Conservation (phyloP, 257 asterid genomes). For the Eustoma russellianum region DNA sequence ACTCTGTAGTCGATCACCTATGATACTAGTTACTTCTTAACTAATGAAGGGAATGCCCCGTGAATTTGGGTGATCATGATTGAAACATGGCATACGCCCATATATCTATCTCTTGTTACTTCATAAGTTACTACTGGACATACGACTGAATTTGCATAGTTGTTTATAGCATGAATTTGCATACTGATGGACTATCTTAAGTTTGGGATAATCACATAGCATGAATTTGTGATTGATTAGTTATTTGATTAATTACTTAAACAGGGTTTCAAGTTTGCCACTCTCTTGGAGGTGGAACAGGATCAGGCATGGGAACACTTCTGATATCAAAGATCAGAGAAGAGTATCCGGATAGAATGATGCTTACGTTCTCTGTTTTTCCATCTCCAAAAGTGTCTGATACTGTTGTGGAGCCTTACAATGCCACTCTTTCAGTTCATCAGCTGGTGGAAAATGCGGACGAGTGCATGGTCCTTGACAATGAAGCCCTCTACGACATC, state of each 20-base stretch:
- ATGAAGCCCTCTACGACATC: slow-evolving; percentile 10
- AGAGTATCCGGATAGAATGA: slow-evolving; percentile 10
- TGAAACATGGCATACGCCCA: too few species aligned
- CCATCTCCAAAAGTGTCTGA: slow-evolving; percentile 9
- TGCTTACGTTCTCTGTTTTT: slow-evolving; percentile 8
- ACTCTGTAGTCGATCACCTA: background rate
- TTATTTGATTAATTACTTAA: too few species aligned
- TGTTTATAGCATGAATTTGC: too few species aligned
- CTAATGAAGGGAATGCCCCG: too few species aligned
- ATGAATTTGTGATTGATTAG: too few species aligned
- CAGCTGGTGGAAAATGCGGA: slow-evolving; percentile 10
- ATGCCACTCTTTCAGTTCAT: slow-evolving; percentile 9
- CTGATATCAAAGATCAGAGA: slow-evolving; percentile 9
- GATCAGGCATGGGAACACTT: slow-evolving; percentile 9
- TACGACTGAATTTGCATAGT: too few species aligned
- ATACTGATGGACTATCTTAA: too few species aligned
- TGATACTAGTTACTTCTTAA: too few species aligned
- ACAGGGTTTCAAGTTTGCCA: slow-evolving; percentile 13
- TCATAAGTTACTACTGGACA: too few species aligned
- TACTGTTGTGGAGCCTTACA: slow-evolving; percentile 11
- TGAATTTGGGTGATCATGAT: too few species aligned
- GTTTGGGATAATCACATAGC: too few species aligned
- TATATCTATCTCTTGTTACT: too few species aligned
- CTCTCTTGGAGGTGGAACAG: slow-evolving; percentile 11
- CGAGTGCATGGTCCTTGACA: slow-evolving; percentile 12